Evolutionary conservation across 2,329 filamentous ascomycete species (phyloP).

Genomic region (Arthrobotrys pseudoclavata): DNA sequence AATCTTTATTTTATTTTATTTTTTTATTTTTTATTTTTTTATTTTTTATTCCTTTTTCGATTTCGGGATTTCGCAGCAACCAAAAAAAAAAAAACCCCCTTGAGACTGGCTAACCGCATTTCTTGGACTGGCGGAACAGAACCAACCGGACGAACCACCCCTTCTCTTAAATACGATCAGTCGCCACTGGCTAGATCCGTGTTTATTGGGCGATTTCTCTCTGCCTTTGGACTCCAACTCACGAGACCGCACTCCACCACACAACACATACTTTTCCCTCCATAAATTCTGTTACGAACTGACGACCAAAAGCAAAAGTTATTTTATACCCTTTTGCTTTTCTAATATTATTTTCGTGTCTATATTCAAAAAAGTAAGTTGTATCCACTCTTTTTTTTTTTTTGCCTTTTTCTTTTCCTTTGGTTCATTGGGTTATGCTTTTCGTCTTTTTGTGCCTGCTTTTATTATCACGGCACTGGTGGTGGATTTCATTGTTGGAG

Average conservation of each 20-base stretch:
- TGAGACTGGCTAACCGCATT: conserved; percentile 19
- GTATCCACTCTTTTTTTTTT: conserved; percentile 31
- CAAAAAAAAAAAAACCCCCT: conserved; percentile 13
- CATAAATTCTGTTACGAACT: conserved; percentile 28
- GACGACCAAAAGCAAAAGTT: conserved; percentile 41
- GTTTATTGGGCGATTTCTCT: conserved; percentile 57
- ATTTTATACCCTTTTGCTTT: conserved; percentile 43
- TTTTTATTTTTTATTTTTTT: conserved; percentile 32
- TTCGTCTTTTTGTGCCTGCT: conserved; percentile 36
- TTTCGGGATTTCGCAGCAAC: conserved; percentile 17
- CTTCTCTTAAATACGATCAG: conserved; percentile 58
- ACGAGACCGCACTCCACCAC: conserved; percentile 55
- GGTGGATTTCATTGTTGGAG: conserved; percentile 59
- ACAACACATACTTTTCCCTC: conserved; percentile 45
- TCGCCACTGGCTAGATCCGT: conserved; percentile 53
- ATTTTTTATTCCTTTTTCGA: conserved; percentile 21
- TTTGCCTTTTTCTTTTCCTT: conserved; percentile 41
- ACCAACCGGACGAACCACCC: conserved; percentile 25
- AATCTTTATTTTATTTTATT: conserved; percentile 29
- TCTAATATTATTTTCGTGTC: conserved; percentile 19
- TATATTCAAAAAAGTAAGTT: conserved; percentile 17
- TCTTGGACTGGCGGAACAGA: conserved; percentile 24
- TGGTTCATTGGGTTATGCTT: conserved; percentile 59
- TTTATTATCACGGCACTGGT: conserved; percentile 48
- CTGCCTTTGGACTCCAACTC: conserved; percentile 44